These are phyloP conservation scores for Nissolia schottii DNA, from an alignment of 306 rosid genomes.

Conservation along the genomic window DNA sequence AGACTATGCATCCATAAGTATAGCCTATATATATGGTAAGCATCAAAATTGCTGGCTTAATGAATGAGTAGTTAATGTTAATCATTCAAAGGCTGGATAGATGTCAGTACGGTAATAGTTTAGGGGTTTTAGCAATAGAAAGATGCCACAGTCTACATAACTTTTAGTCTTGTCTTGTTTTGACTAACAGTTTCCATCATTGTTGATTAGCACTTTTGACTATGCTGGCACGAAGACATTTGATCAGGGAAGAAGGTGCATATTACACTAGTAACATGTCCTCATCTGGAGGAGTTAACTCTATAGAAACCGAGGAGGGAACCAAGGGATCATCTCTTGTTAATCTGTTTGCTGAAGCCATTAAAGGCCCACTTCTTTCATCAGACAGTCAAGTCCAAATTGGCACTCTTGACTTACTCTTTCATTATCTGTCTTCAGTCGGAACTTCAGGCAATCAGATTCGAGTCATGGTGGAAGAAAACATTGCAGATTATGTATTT, in stretches of 20 bases:
- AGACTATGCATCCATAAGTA: background rate
- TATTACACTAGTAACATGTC: constrained; percentile 31
- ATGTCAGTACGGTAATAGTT: constrained; percentile 16
- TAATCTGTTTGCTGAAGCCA: constrained; percentile 76
- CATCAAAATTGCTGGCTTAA: background rate
- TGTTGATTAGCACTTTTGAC: constrained; percentile 66
- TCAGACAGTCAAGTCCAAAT: constrained; percentile 74
- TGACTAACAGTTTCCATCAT: constrained; percentile 24
- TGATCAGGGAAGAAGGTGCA: constrained; percentile 47
- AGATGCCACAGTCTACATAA: background rate
- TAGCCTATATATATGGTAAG: background rate
- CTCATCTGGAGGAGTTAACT: constrained; percentile 39
- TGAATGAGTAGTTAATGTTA: background rate
- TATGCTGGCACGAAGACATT: constrained; percentile 64
- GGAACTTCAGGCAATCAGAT: constrained; percentile 53
- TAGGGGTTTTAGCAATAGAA: background rate
- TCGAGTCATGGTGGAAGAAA: constrained; percentile 79
- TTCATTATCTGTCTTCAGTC: constrained; percentile 65
- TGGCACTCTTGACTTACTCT: constrained; percentile 61
- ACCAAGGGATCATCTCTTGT: constrained; percentile 44
- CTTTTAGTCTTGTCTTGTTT: constrained; percentile 10
- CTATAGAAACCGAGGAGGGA: constrained; percentile 34
- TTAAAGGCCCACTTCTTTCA: constrained; percentile 89
- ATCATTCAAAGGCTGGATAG: background rate
- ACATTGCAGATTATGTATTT: constrained; percentile 87